Evolutionary conservation across 83 land plant genomes (phyloP), one percentile per base, ranked within the genome.

Genomic region (Larix sibirica): DNA sequence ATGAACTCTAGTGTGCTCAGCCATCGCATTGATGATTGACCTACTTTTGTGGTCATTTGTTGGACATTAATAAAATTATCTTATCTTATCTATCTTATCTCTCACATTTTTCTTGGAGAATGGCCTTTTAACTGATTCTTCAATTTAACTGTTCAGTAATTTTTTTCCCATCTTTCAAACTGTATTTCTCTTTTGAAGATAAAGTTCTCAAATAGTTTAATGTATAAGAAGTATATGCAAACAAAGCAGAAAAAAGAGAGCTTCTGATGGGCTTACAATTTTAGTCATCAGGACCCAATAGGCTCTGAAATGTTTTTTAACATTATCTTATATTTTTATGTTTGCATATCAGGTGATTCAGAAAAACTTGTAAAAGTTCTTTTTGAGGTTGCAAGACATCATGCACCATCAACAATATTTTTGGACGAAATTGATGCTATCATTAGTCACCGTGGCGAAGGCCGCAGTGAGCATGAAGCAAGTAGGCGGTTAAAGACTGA

Each of bases 361-460:
- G 98, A 98, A 85, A 98, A 98, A 89, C 85, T 96, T 50, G 91
- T 98, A 28, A 93, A 88, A 65, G 97, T 94, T 1, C 80, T 98
- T 14, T 98, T 98, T 87, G 96, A 94, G 88, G 93, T 98, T 73
- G 99, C 99, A 9, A 90, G 99, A 79, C 99, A 98, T 65, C 94
- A 94, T 86, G 99, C 99, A 4, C 98, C 98, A 16, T 93, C 96
- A 47, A 98, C 99, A 31, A 98, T 98, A 62, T 98, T 98, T 84
- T 90, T 98, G 80, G 99, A 98, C 81, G 99, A 98, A 84, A 98
- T 98, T 83, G 99, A 98, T 89, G 93, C 99, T 3, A 91, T 98
- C 12, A 96, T 98, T 63, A 96, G 97, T 80, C 97, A 95, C 63
- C 95, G 99, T 83, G 99, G 99, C 81, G 97, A 96, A 87, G 99